A percentile compares a stretch with the other conserved stretches of the same genome.
Conservation (phyloP, 306 rosid species). For the Pueraria montana region DNA sequence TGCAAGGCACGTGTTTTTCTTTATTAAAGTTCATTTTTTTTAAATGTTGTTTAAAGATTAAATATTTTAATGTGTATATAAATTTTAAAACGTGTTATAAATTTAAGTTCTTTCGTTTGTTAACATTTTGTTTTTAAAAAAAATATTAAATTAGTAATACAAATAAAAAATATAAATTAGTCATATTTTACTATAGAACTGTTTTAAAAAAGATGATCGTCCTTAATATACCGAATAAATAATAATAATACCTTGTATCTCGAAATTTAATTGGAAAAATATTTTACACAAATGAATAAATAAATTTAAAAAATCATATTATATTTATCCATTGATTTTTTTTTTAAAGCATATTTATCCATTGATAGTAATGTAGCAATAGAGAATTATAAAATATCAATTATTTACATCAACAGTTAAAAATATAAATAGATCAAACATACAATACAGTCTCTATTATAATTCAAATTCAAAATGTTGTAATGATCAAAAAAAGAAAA, state of each 20-base stretch:
- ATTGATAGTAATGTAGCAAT: background rate
- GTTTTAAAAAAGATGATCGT: too few relatives aligned
- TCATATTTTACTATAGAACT: background rate
- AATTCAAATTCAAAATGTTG: background rate
- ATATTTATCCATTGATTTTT: background rate
- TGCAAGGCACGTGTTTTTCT: background rate
- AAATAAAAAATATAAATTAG: too few relatives aligned
- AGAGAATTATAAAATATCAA: too few relatives aligned
- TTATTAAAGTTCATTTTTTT: background rate
- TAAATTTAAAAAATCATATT: too few relatives aligned
- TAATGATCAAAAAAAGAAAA: too few relatives aligned
- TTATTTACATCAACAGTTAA: too few relatives aligned
- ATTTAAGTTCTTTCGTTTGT: too few relatives aligned
- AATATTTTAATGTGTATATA: background rate
- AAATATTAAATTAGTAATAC: too few relatives aligned
- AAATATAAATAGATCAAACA: background rate
- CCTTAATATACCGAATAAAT: background rate
- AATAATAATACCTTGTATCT: background rate
- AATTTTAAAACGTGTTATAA: too few relatives aligned
- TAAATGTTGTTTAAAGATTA: background rate
- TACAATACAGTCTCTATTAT: background rate
- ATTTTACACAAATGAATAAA: background rate
- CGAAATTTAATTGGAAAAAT: too few relatives aligned
- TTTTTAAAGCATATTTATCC: too few relatives aligned
- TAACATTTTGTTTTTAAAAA: too few relatives aligned